Conservation (phyloP, 176 grass and related monocot genomes). For the bread wheat (Triticum aestivum) region DNA sequence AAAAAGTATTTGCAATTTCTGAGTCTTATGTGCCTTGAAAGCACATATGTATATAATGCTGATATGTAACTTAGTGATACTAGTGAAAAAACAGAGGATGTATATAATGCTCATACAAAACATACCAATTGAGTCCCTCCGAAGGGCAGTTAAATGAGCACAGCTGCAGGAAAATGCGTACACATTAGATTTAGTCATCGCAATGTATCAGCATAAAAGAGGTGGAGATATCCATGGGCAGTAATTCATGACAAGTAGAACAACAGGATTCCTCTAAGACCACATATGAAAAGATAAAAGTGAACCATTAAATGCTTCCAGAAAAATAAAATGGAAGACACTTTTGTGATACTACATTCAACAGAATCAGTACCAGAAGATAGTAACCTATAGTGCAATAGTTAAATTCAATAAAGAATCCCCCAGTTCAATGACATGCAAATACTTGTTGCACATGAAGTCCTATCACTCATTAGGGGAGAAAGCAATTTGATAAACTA, state of each 20-base stretch:
- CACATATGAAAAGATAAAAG: neutral
- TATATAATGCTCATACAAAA: neutral
- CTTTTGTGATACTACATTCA: neutral
- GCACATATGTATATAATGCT: neutral
- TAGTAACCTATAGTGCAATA: neutral
- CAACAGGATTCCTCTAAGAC: neutral
- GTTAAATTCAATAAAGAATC: neutral
- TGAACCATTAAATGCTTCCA: neutral
- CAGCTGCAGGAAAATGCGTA: slow-evolving; percentile 54
- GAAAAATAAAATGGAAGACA: neutral
- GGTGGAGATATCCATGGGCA: neutral
- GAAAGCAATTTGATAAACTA: neutral
- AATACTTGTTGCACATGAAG: neutral
- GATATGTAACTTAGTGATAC: neutral
- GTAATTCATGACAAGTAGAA: neutral
- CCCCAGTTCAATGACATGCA: neutral
- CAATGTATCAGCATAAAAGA: neutral
- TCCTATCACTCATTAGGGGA: neutral
- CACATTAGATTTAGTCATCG: slow-evolving; percentile 4
- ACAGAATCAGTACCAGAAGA: neutral
- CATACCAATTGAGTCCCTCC: slow-evolving; percentile 83
- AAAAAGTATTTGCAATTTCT: neutral
- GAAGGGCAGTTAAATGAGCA: slow-evolving; percentile 83
- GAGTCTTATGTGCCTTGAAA: neutral
- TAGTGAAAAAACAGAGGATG: neutral